Conservation (phyloP, 2,329 filamentous ascomycete genomes). For the Gnomoniopsis sp. region DNA sequence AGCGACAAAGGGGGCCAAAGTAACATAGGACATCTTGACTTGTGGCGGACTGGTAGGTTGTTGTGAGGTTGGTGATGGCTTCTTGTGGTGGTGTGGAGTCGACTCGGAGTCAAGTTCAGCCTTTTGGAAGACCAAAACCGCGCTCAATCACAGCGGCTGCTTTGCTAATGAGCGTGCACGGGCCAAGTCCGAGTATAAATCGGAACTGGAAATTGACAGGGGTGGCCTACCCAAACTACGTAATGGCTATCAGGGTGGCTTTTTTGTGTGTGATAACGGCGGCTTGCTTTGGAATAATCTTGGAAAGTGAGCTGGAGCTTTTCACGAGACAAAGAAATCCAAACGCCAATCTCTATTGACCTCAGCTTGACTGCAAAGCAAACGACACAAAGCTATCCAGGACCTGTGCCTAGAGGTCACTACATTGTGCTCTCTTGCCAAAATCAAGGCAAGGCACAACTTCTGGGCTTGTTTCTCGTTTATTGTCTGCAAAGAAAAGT, state of each 20-base stretch:
- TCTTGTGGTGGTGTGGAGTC: constrained; percentile 19
- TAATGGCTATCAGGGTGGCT: background rate
- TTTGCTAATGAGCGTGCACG: background rate
- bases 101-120: constrained; percentile 6
- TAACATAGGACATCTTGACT: constrained; percentile 65
- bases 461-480: background rate
- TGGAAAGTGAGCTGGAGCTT: background rate
- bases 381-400: background rate
- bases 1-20: constrained; percentile 71
- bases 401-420: background rate
- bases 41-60: background rate
- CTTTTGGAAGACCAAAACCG: background rate
- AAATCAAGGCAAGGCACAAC: background rate
- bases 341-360: background rate
- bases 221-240: background rate
- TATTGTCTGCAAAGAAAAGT: background rate
- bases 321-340: background rate
- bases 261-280: background rate
- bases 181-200: background rate
- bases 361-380: background rate
- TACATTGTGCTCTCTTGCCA: background rate
- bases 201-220: background rate
- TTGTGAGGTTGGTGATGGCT: constrained; percentile 23
- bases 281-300: background rate
- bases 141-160: background rate